Evolutionary conservation across 192 early-diverging fungal species (phyloP).

Genomic region (Entrophospora sp.): DNA sequence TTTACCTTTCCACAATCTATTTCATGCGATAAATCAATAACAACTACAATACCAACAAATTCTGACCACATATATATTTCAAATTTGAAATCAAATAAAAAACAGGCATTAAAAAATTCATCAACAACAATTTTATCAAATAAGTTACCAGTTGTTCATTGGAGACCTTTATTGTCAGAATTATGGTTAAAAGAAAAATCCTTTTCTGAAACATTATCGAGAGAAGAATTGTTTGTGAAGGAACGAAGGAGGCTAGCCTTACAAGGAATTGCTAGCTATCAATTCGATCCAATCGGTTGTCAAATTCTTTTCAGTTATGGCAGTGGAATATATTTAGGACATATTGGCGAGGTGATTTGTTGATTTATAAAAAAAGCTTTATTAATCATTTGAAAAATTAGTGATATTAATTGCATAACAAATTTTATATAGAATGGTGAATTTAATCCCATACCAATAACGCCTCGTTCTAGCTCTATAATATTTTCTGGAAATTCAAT

Average conservation of each 20-base stretch:
- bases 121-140: background rate
- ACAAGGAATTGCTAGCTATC: conserved; percentile 36
- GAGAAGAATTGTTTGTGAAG: conserved; percentile 33
- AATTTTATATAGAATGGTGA: conserved; percentile 1
- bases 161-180: conserved; percentile 26
- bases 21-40: background rate
- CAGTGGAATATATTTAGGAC: conserved; percentile 29
- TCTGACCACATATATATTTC: background rate
- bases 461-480: background rate
- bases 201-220: conserved; percentile 5
- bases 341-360: conserved; percentile 17
- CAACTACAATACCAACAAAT: background rate
- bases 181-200: conserved; percentile 24
- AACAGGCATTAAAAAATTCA: background rate
- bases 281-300: conserved; percentile 16
- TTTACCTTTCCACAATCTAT: background rate
- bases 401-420: background rate
- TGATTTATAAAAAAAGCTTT: background rate
- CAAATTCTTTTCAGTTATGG: conserved; percentile 31
- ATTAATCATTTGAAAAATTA: background rate
- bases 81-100: background rate
- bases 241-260: conserved; percentile 37
- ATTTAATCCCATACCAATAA: conserved; percentile 7
- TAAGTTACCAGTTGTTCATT: conserved; percentile 2
- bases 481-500: background rate